Percentiles rank a stretch among this genome's conserved stretches.
phyloP scores from a whole-genome alignment of 2,329 filamentous ascomycete genomes.

The Neoarthrinium moseri region DNA sequence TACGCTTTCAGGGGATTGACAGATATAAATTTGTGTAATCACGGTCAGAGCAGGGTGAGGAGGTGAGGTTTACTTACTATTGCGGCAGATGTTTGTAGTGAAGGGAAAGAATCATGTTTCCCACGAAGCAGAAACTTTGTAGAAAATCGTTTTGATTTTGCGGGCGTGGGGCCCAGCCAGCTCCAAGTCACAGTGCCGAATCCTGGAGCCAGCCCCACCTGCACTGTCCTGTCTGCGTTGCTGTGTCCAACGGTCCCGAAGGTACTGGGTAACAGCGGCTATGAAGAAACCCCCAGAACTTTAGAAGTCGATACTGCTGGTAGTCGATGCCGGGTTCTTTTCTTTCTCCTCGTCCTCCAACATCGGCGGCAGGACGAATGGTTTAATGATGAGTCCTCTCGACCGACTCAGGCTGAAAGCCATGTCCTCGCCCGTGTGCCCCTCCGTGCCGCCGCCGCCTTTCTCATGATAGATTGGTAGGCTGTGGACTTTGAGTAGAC shows the following conservation, averaged over 20 bases:
- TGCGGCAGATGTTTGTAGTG: slow-evolving; percentile 15
- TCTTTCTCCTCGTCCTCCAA: slow-evolving; percentile 68
- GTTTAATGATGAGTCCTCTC: slow-evolving; percentile 79
- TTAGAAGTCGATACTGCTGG: slow-evolving; percentile 71
- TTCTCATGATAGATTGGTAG: slow-evolving; percentile 85
- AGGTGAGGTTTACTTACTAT: slow-evolving; percentile 21
- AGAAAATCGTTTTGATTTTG: slow-evolving; percentile 5
- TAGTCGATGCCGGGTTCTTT: slow-evolving; percentile 45
- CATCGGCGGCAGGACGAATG: slow-evolving; percentile 84
- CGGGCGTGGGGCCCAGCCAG: slow-evolving; percentile 1
- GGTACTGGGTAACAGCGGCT: too few species aligned
- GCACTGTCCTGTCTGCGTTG: not conserved
- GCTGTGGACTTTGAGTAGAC: slow-evolving; percentile 79
- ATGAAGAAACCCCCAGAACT: too few species aligned
- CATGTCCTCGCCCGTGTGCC: slow-evolving; percentile 76
- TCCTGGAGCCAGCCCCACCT: not conserved
- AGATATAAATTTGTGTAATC: slow-evolving; percentile 70
- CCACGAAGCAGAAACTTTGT: not conserved
- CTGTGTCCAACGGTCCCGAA: too few species aligned
- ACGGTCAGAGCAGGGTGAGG: slow-evolving; percentile 34
- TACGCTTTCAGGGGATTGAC: slow-evolving; percentile 77
- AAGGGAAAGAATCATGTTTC: slow-evolving; percentile 5
- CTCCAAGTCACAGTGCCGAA: slow-evolving; percentile 10
- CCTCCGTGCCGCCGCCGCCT: slow-evolving; percentile 72
- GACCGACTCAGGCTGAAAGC: slow-evolving; percentile 84